Base-by-base conservation (phyloP, 2,329 filamentous ascomycete genomes). In the Apiospora koreana region DNA sequence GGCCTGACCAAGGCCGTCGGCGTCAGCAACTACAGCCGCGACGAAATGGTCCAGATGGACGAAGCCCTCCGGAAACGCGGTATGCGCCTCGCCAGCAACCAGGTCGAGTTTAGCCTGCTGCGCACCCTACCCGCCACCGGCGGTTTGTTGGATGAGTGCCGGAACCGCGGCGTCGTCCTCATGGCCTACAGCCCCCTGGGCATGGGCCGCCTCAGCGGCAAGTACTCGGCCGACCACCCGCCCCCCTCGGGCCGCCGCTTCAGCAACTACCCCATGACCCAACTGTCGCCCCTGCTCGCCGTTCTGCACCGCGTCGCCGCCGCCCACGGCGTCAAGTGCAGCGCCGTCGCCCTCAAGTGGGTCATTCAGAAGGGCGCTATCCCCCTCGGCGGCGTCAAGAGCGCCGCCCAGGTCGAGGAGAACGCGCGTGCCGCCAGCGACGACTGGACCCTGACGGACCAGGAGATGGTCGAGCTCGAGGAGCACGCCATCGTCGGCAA, bases 271-370 rank as follows among this genome's bases (percentile, higher is more conserved):
- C 79, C 81, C 0, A 85, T 85, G 80, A 79, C 81, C 72, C 76
- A 83, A 68, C 72, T 85, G 21, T 80, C 83, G 69, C 81, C 80
- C 5, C 76, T 81, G 0, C 70, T 84, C 14, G 75, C 78, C 7
- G 77, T 80, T 7, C 72, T 83, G 66, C 77, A 79, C 45, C 72
- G 72, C 31, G 82, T 83, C 68, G 80, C 79, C 0, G 77, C 80
- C 10, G 77, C 79, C 69, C 77, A 76, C 12, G 77, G 76, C 6
- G 79, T 81, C 18, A 73, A 73, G 23, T 72, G 79, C 21, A 77
- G 80, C 35, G 81, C 82, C 1, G 80, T 85, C 4, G 82, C 82
- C 45, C 72, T 85, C 42, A 85, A 85, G 71, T 85, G 81, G 72
- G 80, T 80, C 12, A 79, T 85, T 41, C 80, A 80, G 66, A 85